phyloP scores from a whole-genome alignment of 2,329 filamentous ascomycete genomes.

The Chrysosphaeria jannelii region DNA sequence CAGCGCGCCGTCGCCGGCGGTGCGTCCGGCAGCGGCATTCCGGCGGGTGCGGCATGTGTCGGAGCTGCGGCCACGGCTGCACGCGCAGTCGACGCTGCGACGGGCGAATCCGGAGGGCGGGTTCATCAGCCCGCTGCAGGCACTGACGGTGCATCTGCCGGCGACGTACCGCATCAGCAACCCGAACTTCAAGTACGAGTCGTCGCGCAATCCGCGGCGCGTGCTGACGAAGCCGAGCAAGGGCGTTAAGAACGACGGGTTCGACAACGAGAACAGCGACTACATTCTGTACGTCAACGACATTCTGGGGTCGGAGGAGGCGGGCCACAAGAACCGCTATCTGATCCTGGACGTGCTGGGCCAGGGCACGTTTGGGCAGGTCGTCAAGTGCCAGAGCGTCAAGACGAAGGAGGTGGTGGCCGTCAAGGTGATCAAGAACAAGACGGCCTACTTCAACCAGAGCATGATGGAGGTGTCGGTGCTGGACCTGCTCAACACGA shows the following conservation, averaged over 20 bases:
- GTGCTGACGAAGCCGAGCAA: constrained; percentile 97
- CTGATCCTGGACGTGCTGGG: constrained; percentile 89
- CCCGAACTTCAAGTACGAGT: constrained; percentile 93
- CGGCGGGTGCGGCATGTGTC: constrained; percentile 16
- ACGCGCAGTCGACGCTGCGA: constrained; percentile 64
- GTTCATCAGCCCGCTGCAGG: constrained; percentile 93
- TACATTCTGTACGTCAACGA: constrained; percentile 99
- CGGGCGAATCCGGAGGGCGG: constrained; percentile 89
- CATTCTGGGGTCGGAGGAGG: constrained; percentile 89
- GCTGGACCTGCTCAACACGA: constrained; percentile 86
- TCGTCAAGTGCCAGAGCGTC: constrained; percentile 95
- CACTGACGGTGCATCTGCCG: constrained; percentile 72
- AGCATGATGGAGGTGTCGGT: constrained; percentile 99
- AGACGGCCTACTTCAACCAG: constrained; percentile 97
- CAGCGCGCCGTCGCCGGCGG: too few relatives aligned
- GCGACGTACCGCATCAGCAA: constrained; percentile 97
- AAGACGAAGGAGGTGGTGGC: constrained; percentile 97
- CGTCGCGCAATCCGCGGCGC: constrained; percentile 77
- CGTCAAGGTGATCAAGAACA: constrained; percentile 97
- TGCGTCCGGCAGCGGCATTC: constrained; percentile 21
- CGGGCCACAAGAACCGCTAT: constrained; percentile 93
- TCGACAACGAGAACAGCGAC: constrained; percentile 96
- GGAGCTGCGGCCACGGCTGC: constrained; percentile 60
- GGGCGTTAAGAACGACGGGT: constrained; percentile 92
- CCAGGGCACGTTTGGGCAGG: constrained; percentile 92